Base-by-base conservation (phyloP, 2,329 filamentous ascomycete species). In the Xylariaceae sp. region DNA sequence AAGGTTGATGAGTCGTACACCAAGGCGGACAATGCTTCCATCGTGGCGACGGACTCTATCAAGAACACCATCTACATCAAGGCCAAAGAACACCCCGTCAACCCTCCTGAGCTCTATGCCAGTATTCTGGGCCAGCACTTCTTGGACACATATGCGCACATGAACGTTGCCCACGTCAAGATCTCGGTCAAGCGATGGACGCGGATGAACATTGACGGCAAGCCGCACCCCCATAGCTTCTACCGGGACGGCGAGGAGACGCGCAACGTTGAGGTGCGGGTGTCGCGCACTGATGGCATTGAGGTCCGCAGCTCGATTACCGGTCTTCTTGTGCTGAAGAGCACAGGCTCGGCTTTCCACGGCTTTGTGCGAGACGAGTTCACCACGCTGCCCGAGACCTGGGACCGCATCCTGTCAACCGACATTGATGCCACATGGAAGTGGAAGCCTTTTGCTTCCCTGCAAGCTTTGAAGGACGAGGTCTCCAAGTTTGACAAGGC, bases 1-100 rank as follows among this genome's bases (percentile, higher is more conserved):
- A 89, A 92, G 61, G 97, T 99, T 69, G 90, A 94, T 57, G 84
- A 70, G 64, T 95, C 90, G 65, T 99, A 96, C 82, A 99, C 93
- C 63, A 76, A 84, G 71, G 93, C 91, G 69, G 92, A 99, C 80
- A 99, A 99, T 82, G 89, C 88, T 70, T 90, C 95, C 66, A 86
- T 99, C 60, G 93, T 99, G 62, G 92, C 94, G 64, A 99, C 94
- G 62, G 94, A 99, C 77, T 93, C 92, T 30, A 96, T 97, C 79
- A 99, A 99, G 81, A 96, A 99, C 78, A 97, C 89, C 69, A 87
- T 90, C 73, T 96, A 94, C 80, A 92, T 99, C 77, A 88, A 90
- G 72, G 93, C 94, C 71, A 97, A 96, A 79, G 88, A 95, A 77
- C 82, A 95, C 78, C 90, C 92, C 39, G 89, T 99, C 69, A 91